These are phyloP conservation scores for Penicillium psychrofluorescens DNA, from an alignment of 495 filamentous ascomycete species.

Conservation along the genomic window DNA sequence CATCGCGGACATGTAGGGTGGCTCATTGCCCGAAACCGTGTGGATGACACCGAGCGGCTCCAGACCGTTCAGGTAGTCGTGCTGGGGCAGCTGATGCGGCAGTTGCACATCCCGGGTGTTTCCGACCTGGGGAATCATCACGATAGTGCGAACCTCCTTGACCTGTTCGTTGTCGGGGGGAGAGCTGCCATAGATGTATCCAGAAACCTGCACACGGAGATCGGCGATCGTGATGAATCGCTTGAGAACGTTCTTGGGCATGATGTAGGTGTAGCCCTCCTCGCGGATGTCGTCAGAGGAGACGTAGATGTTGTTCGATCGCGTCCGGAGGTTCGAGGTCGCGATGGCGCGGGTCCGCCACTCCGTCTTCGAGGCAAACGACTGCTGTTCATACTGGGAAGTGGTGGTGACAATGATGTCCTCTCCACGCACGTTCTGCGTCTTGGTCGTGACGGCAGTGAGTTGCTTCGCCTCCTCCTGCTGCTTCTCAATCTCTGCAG, in stretches of 20 bases:
- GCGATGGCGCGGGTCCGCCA: conserved; percentile 97
- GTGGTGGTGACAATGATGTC: conserved; percentile 98
- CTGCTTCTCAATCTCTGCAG: conserved; percentile 98
- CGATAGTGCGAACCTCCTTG: conserved; percentile 93
- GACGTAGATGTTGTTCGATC: conserved; percentile 97
- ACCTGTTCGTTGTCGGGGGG: conserved; percentile 92
- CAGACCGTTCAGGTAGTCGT: conserved; percentile 80
- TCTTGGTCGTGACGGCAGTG: conserved; percentile 96
- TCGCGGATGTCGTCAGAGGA: conserved; percentile 85
- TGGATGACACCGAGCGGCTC: conserved; percentile 96
- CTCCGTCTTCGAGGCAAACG: conserved; percentile 97
- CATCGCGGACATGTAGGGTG: conserved; percentile 87
- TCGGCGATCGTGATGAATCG: conserved; percentile 98
- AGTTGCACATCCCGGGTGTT: conserved; percentile 87
- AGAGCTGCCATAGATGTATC: conserved; percentile 90
- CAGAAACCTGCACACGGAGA: conserved; percentile 91
- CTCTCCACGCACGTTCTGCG: conserved; percentile 94
- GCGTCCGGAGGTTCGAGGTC: conserved; percentile 88
- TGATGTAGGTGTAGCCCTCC: conserved; percentile 84
- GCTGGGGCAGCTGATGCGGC: conserved; percentile 85
- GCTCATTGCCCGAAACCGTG: conserved; percentile 89
- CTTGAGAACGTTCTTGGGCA: conserved; percentile 99
- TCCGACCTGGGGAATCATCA: conserved; percentile 96
- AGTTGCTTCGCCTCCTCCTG: conserved; percentile 94
- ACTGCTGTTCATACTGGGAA: conserved; percentile 92